Base-by-base conservation (phyloP, 352 stramenopile species). In the Aphanomyces stellatus region DNA sequence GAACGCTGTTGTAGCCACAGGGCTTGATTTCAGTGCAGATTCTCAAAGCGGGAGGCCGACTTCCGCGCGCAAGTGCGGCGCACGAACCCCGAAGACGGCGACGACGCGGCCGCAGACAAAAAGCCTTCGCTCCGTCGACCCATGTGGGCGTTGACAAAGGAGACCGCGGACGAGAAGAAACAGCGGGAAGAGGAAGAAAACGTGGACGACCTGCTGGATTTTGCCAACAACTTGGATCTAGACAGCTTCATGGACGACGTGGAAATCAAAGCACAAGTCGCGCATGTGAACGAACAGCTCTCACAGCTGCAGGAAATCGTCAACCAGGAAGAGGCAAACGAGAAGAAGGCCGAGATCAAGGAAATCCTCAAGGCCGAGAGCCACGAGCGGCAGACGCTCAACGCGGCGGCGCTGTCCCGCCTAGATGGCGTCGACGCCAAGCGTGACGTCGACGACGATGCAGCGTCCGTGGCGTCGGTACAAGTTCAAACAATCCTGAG, bases 201-300 rank as follows among this genome's bases (percentile, higher is more conserved):
- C 65, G 90, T 88, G 49, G 87, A 96, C 60, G 85, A 98, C 34
- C 77, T 98, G 33, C 85, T 98, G 17, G 81, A 91, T 25, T 98
- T 98, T 76, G 92, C 89, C 30, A 90, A 97, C 62, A 88, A 91
- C 46, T 75, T 98, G 8, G 86, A 98, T 69, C 92, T 97, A 55
- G 93, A 98, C 72, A 85, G 96, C 77, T 98, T 98, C 77, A 92
- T 97, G 74, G 81, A 96, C 72, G 93, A 98, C 57, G 76, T 93
- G 19, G 83, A 95, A 71, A 76, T 92, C 69, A 95, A 93, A 53
- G 83, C 82, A 4, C 79, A 80, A 22, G 78, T 95, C 11, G 77
- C 75, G 31, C 85, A 93, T 65, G 80, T 98, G 17, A 90, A 97
- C 72, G 81, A 96, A 68, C 84, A 97, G 48, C 80, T 98, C 51